These are phyloP conservation scores for Lojkania enalia DNA, from an alignment of 2,329 filamentous ascomycete species.

Conservation along the genomic window DNA sequence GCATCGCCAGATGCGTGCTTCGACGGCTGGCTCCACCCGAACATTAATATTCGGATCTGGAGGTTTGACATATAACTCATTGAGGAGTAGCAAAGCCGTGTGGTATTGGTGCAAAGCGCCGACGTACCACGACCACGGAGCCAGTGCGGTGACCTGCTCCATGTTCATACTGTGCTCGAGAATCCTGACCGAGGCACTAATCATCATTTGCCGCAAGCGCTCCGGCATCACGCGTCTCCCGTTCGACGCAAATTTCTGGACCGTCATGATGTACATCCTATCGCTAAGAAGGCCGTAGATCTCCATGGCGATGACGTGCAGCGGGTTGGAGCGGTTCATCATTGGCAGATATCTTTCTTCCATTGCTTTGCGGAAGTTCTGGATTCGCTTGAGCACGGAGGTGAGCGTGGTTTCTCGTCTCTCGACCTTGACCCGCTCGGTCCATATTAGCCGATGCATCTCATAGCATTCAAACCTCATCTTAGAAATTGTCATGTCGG, in stretches of 20 bases:
- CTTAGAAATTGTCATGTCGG: slow-evolving; percentile 67
- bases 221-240: slow-evolving; percentile 58
- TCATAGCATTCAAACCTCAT: slow-evolving; percentile 75
- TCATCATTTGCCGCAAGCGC: slow-evolving; percentile 64
- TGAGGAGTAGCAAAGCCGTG: slow-evolving; percentile 67
- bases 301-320: slow-evolving; percentile 66
- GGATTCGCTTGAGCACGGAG: slow-evolving; percentile 67
- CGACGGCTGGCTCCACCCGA: too few relatives aligned
- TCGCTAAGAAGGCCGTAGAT: slow-evolving; percentile 67
- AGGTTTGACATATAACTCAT: slow-evolving; percentile 66
- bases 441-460: slow-evolving; percentile 71
- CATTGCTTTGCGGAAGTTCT: slow-evolving; percentile 67
- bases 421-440: slow-evolving; percentile 68
- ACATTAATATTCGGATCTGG: slow-evolving; percentile 55
- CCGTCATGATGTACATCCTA: slow-evolving; percentile 66
- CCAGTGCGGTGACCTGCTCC: slow-evolving; percentile 57
- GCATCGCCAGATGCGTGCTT: slow-evolving; percentile 69
- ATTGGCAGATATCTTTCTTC: slow-evolving; percentile 67
- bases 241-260: slow-evolving; percentile 67
- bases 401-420: slow-evolving; percentile 64
- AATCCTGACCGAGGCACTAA: slow-evolving; percentile 61
- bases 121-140: slow-evolving; percentile 68
- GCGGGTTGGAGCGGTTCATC: slow-evolving; percentile 62
- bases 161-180: slow-evolving; percentile 60
- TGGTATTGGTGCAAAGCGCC: slow-evolving; percentile 76